These are phyloP conservation scores for Pythium folliculosum DNA, from an alignment of 352 stramenopile genomes.

Conservation along the genomic window DNA sequence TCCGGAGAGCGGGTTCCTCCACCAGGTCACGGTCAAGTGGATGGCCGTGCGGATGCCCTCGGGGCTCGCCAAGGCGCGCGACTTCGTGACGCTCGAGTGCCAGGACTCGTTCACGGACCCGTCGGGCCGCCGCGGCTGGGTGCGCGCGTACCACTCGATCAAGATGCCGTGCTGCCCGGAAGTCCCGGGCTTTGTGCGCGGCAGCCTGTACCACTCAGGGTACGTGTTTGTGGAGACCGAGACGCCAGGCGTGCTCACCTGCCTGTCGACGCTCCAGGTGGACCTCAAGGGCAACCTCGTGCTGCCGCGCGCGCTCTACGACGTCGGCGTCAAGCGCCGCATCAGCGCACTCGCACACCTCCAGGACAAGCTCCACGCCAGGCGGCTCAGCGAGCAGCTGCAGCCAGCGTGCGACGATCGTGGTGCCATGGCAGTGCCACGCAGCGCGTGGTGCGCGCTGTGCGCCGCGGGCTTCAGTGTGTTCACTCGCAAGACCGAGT, in stretches of 20 bases:
- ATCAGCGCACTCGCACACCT: constrained; percentile 49
- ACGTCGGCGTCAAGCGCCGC: constrained; percentile 57
- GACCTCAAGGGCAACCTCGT: constrained; percentile 64
- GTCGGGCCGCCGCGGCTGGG: constrained; percentile 63
- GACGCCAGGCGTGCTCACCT: constrained; percentile 51
- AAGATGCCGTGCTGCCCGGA: constrained; percentile 64
- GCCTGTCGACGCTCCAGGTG: constrained; percentile 60
- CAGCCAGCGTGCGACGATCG: constrained; percentile 53
- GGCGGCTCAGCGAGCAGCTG: constrained; percentile 52
- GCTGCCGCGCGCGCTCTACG: constrained; percentile 44
- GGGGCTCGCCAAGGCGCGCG: constrained; percentile 61
- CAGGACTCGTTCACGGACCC: constrained; percentile 69
- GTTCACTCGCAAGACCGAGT: constrained; percentile 57
- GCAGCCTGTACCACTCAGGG: constrained; percentile 68
- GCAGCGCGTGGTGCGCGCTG: constrained; percentile 8
- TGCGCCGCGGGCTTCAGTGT: constrained; percentile 58
- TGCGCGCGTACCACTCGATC: constrained; percentile 69
- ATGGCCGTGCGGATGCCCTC: constrained; percentile 52
- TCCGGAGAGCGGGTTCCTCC: constrained; percentile 38
- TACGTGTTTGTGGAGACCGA: constrained; percentile 75
- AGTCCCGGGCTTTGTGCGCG: constrained; percentile 58
- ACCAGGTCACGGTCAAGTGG: constrained; percentile 75
- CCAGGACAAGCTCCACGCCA: constrained; percentile 45
- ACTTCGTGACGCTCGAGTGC: constrained; percentile 75
- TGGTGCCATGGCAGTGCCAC: constrained; percentile 35